These are phyloP conservation scores for Imleria badia DNA, from an alignment of 768 basidiomycete genomes.

Conservation along the genomic window DNA sequence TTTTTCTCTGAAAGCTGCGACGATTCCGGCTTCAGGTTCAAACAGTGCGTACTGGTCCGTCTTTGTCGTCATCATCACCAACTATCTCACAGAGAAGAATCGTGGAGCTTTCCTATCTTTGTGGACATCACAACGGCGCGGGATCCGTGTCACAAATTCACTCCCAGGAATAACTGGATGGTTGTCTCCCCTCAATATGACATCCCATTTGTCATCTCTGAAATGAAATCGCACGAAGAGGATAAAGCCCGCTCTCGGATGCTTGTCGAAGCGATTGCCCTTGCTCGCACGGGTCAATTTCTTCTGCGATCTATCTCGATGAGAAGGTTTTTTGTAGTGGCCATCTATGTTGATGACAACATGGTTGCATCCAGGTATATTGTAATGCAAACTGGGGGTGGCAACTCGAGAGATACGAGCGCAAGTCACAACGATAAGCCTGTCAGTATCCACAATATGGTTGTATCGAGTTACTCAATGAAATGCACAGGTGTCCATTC, in stretches of 20 bases:
- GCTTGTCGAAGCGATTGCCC: slow-evolving; percentile 13
- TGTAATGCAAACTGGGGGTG: background rate
- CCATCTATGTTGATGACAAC: slow-evolving; percentile 1
- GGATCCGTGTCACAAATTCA: too few species aligned
- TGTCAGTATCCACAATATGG: background rate
- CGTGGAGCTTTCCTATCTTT: too few species aligned
- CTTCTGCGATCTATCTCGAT: background rate
- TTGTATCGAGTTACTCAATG: background rate
- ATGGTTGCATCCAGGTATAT: slow-evolving; percentile 11
- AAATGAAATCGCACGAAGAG: slow-evolving; percentile 4
- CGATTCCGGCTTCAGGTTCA: too few species aligned
- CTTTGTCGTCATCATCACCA: too few species aligned
- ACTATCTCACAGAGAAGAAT: too few species aligned
- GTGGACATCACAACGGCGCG: too few species aligned
- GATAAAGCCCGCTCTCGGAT: background rate
- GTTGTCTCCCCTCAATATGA: background rate
- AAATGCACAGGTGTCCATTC: slow-evolving; percentile 3
- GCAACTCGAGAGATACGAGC: too few species aligned
- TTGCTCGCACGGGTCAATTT: background rate
- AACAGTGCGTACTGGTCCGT: too few species aligned
- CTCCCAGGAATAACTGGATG: too few species aligned
- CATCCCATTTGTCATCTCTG: slow-evolving; percentile 12
- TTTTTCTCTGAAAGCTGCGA: too few species aligned
- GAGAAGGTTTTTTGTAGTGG: slow-evolving; percentile 12
- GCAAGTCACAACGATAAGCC: background rate